These are phyloP conservation scores for Diaporthe citriasiana DNA, from an alignment of 2,329 filamentous ascomycete species.

Conservation along the genomic window DNA sequence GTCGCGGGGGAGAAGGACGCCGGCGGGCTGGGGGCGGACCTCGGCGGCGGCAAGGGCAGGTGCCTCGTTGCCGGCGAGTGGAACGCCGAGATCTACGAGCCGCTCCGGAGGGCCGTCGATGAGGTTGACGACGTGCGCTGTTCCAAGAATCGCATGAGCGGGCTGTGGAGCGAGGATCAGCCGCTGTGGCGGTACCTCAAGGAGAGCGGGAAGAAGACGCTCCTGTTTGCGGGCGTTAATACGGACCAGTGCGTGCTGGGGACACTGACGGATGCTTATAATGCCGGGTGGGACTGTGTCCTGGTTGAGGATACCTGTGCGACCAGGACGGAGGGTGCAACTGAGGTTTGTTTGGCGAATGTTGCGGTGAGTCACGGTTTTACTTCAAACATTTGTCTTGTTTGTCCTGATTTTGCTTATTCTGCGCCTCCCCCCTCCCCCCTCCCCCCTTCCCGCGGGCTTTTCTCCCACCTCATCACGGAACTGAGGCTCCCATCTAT, in stretches of 20 bases:
- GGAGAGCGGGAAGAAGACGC: constrained; percentile 57
- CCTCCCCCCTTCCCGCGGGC: no score
- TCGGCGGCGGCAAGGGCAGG: constrained; percentile 59
- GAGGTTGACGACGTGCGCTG: constrained; percentile 61
- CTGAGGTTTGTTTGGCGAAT: constrained; percentile 54
- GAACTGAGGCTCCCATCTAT: background rate
- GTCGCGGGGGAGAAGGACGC: constrained; percentile 44
- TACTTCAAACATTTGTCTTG: background rate
- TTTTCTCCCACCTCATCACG: background rate
- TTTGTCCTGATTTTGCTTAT: background rate
- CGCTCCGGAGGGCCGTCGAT: constrained; percentile 56
- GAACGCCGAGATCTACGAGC: constrained; percentile 67
- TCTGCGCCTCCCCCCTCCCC: background rate
- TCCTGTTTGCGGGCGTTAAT: constrained; percentile 72
- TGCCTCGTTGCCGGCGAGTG: constrained; percentile 67
- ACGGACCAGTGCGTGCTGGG: constrained; percentile 73
- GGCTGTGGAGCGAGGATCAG: constrained; percentile 64
- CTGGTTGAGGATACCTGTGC: constrained; percentile 68
- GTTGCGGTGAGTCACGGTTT: constrained; percentile 51
- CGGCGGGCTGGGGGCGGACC: constrained; percentile 61
- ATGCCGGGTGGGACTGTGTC: constrained; percentile 68
- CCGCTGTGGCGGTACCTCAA: constrained; percentile 58
- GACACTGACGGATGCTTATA: constrained; percentile 68
- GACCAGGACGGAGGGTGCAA: constrained; percentile 59
- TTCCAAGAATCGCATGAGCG: constrained; percentile 71